These are phyloP conservation scores for Nothophaeocryptopus gaeumannii DNA, from an alignment of 2,329 filamentous ascomycete genomes.

Conservation along the genomic window DNA sequence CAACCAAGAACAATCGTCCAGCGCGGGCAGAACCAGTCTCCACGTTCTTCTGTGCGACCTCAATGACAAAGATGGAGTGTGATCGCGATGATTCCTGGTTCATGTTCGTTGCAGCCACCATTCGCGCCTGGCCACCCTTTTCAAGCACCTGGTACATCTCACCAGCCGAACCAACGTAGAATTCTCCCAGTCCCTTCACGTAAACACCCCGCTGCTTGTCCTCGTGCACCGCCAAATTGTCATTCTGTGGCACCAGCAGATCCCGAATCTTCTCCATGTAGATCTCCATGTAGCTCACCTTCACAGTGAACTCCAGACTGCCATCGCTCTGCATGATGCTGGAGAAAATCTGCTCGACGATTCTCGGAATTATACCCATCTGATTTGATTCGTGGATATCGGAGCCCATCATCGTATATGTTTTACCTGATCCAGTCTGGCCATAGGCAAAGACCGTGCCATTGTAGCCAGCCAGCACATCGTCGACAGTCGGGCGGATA, in stretches of 20 bases:
- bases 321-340: slow-evolving; percentile 88
- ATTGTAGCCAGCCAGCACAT: slow-evolving; percentile 98
- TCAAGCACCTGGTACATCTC: slow-evolving; percentile 98
- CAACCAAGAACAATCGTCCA: slow-evolving; percentile 93
- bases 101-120: slow-evolving; percentile 98
- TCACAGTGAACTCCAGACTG: slow-evolving; percentile 97
- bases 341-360: slow-evolving; percentile 95
- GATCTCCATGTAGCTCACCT: slow-evolving; percentile 99
- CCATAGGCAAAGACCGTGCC: slow-evolving; percentile 98
- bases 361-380: slow-evolving; percentile 93
- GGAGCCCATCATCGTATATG: slow-evolving; percentile 97
- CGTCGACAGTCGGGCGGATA: slow-evolving; percentile 91
- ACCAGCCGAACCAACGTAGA: slow-evolving; percentile 91
- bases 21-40: slow-evolving; percentile 95
- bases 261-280: slow-evolving; percentile 99
- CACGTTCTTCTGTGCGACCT: slow-evolving; percentile 94
- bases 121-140: slow-evolving; percentile 81
- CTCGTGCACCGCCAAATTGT: slow-evolving; percentile 96
- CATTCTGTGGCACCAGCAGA: slow-evolving; percentile 85
- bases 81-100: slow-evolving; percentile 97
- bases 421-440: slow-evolving; percentile 97
- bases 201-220: slow-evolving; percentile 96
- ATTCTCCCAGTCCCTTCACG: slow-evolving; percentile 89
- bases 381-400: slow-evolving; percentile 87
- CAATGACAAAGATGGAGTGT: slow-evolving; percentile 97